These are phyloP conservation scores for Pseudocercospora cruenta DNA, from an alignment of 2,329 filamentous ascomycete species.

Conservation along the genomic window DNA sequence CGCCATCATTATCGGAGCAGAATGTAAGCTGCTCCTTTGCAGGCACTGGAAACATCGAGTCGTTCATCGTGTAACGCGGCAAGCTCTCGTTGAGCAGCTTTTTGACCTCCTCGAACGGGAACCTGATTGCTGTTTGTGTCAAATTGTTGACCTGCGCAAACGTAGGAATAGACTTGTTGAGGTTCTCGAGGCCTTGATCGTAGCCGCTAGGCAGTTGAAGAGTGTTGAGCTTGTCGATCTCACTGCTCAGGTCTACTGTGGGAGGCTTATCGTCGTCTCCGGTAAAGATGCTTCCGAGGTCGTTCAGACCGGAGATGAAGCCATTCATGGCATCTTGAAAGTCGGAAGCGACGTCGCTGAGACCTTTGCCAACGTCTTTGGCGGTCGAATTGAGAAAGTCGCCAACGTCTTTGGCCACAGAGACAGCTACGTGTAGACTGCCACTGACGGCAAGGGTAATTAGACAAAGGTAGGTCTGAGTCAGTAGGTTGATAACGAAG, in stretches of 20 bases:
- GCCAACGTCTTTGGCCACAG: conserved; percentile 63
- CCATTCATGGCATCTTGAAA: conserved; percentile 60
- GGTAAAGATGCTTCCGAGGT: conserved; percentile 45
- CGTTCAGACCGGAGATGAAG: conserved; percentile 56
- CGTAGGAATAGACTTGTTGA: conserved; percentile 79
- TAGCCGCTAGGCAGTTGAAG: conserved; percentile 72
- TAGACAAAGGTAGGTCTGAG: conserved; percentile 86
- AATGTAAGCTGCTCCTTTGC: conserved; percentile 81
- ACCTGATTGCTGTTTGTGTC: conserved; percentile 71
- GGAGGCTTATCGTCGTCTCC: conserved; percentile 50
- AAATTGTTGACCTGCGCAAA: conserved; percentile 84
- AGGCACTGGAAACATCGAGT: conserved; percentile 77
- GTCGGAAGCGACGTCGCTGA: conserved; percentile 47
- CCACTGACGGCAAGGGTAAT: conserved; percentile 82
- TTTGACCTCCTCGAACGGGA: conserved; percentile 82
- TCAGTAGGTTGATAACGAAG: conserved; percentile 90
- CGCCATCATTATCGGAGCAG: conserved; percentile 81
- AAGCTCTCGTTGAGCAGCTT: conserved; percentile 71
- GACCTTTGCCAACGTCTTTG: conserved; percentile 59
- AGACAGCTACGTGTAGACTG: conserved; percentile 71
- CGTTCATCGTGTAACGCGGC: conserved; percentile 76
- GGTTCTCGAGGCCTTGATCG: conserved; percentile 67
- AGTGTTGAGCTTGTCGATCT: conserved; percentile 68
- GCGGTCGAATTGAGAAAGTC: conserved; percentile 64
- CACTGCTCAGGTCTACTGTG: conserved; percentile 66